Conservation (phyloP, 2,329 filamentous ascomycete genomes). For the Pestalotiopsis sp. region DNA sequence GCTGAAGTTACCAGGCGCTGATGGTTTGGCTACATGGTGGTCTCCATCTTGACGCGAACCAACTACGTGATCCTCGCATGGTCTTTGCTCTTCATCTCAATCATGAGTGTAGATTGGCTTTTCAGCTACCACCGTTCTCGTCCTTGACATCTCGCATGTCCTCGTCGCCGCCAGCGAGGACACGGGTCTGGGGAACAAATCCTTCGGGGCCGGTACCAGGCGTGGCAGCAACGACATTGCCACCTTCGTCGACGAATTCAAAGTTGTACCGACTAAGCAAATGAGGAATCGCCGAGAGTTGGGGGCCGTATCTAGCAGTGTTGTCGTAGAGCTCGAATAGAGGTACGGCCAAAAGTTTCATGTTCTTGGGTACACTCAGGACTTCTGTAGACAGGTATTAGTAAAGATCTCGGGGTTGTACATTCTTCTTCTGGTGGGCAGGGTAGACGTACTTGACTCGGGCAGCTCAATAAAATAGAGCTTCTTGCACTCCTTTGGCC, state of each 20-base stretch:
- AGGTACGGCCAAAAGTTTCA: conserved; percentile 97
- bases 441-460: conserved; percentile 70
- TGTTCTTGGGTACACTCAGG: conserved; percentile 96
- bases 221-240: conserved; percentile 82
- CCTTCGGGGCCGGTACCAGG: conserved; percentile 69
- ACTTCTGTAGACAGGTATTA: conserved; percentile 65
- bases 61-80: neutral
- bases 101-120: conserved; percentile 16
- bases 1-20: neutral
- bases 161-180: conserved; percentile 64
- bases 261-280: conserved; percentile 95
- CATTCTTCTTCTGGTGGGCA: neutral
- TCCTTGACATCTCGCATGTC: conserved; percentile 54
- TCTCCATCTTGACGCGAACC: neutral
- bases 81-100: neutral
- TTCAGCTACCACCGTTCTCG: conserved; percentile 37
- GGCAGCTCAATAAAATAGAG: conserved; percentile 96
- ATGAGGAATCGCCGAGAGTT: conserved; percentile 95
- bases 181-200: conserved; percentile 65
- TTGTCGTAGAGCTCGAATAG: conserved; percentile 99
- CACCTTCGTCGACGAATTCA: conserved; percentile 93
- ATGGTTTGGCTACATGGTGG: neutral
- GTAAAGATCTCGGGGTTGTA: neutral
- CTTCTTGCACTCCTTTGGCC: conserved; percentile 99
- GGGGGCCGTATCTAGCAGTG: conserved; percentile 89